Conservation (phyloP, 2,329 filamentous ascomycete genomes). For the Colletotrichum somersetense region DNA sequence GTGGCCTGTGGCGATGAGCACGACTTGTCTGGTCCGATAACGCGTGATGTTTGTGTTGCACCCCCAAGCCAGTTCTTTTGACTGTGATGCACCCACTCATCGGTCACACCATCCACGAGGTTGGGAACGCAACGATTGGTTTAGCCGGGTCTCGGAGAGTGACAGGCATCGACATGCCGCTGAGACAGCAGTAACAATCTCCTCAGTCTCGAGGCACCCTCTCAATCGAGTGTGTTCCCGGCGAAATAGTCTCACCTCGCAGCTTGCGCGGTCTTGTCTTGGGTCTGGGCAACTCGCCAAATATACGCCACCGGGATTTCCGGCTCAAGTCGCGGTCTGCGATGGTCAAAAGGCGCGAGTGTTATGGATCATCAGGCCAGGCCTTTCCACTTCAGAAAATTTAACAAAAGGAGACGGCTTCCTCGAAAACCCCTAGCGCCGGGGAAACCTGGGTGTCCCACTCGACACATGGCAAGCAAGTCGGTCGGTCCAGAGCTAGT, state of each 20-base stretch:
- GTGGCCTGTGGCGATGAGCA: constrained; percentile 17
- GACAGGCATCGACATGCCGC: constrained; percentile 8
- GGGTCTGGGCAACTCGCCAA: not conserved
- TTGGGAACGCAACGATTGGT: constrained; percentile 35
- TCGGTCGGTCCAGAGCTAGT: constrained; percentile 18
- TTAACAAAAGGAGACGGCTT: not conserved
- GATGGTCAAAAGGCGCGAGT: not conserved
- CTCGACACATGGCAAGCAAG: constrained; percentile 32
- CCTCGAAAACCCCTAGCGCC: not conserved
- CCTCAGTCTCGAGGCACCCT: constrained; percentile 1
- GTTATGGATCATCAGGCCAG: constrained; percentile 1
- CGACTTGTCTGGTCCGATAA: constrained; percentile 41
- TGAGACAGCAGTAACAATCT: constrained; percentile 18
- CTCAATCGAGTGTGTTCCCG: constrained; percentile 8
- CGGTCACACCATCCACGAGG: constrained; percentile 37
- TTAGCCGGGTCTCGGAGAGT: not conserved
- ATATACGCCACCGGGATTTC: not conserved
- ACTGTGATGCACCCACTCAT: constrained; percentile 42
- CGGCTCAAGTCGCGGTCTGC: not conserved
- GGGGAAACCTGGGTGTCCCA: constrained; percentile 14
- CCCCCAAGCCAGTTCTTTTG: constrained; percentile 33
- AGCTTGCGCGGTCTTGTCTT: constrained; percentile 3
- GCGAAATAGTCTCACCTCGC: constrained; percentile 8
- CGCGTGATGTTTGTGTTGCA: constrained; percentile 48
- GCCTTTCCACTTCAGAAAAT: not conserved